phyloP scores from a whole-genome alignment of 2,329 filamentous ascomycete genomes.

The Fusarium stilboides region DNA sequence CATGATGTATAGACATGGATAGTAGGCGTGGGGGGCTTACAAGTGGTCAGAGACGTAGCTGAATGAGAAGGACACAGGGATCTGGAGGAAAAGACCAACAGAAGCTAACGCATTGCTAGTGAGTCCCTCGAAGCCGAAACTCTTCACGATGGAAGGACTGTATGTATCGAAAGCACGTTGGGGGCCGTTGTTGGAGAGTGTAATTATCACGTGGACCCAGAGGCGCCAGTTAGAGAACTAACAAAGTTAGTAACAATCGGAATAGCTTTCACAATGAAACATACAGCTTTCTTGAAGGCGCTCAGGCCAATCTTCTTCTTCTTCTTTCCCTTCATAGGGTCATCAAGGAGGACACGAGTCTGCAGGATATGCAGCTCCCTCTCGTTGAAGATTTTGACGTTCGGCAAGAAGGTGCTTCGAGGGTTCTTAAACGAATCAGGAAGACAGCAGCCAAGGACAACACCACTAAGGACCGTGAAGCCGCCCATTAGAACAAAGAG shows the following conservation, averaged over 20 bases:
- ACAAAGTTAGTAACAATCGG: neutral
- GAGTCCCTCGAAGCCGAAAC: constrained; percentile 66
- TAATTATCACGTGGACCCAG: constrained; percentile 67
- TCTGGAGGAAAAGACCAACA: constrained; percentile 67
- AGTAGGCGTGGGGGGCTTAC: constrained; percentile 52
- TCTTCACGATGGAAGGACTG: constrained; percentile 67
- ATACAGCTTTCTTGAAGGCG: constrained; percentile 62
- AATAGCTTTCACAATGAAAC: constrained; percentile 8
- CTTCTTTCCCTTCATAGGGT: constrained; percentile 64
- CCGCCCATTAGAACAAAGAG: constrained; percentile 67
- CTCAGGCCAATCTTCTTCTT: constrained; percentile 62
- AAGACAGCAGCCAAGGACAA: constrained; percentile 60
- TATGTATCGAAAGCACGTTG: constrained; percentile 67
- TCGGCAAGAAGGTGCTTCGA: constrained; percentile 59
- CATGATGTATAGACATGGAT: no score
- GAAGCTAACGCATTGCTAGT: constrained; percentile 68
- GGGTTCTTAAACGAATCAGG: constrained; percentile 63
- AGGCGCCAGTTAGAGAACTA: constrained; percentile 66
- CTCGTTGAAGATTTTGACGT: constrained; percentile 55
- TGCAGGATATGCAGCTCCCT: constrained; percentile 60
- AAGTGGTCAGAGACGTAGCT: constrained; percentile 68
- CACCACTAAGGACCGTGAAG: constrained; percentile 64
- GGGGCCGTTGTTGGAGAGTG: constrained; percentile 64
- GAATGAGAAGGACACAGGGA: constrained; percentile 67
- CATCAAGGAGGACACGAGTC: constrained; percentile 59